Evolutionary conservation across 768 basidiomycete species (phyloP), one percentile per base, ranked within the genome.

Genomic region (Clathrus columnatus): DNA sequence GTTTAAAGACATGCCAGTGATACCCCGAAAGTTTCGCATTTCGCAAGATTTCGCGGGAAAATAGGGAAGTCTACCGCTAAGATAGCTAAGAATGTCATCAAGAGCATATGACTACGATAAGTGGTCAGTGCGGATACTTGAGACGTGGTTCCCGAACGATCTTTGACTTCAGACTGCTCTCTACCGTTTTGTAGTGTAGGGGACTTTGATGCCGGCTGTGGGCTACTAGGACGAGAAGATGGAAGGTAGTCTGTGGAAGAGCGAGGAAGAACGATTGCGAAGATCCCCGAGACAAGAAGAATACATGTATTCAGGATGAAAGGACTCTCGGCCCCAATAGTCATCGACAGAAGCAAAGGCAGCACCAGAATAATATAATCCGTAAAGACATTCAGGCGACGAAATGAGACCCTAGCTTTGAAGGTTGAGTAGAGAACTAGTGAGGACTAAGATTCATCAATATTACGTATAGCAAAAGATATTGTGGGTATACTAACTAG

Each of bases 61-160:
- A 94, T 79, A 0, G 81, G 83, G 63, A 99, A 99, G 67, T 99
- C 95, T 50, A 98, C 95, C 0, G 95, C 95, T 11, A 98, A 81
- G 58, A 99, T 98, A 20, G 84, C 85, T 43, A 95, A 76, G 30
- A 87, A 69, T 0, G 96, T 97, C 77, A 98, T 82, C 18, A 96
- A 72, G 78, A 98, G 85, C 93, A 97, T 94, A 64, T 96, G 89
- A 2, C 93, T 84, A 45, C 96, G 75, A 66, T 95, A 98, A 0
- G 85, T 80, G 10, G 91, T 90, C 54, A 99, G 67, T 41, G 91
- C 85, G 0, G 91, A 81, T 46, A 91, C 69, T 1, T 75, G 77
- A n/a, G 72, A 60, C 26, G 65, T 29, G 18, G 10, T 2, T 24
- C 46, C 32, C 36, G 36, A 36, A 36, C n/a, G 11, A 8, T n/a